These are phyloP conservation scores for Naganishia liquefaciens DNA, from an alignment of 1,284 basidiomycete genomes.

Conservation along the genomic window DNA sequence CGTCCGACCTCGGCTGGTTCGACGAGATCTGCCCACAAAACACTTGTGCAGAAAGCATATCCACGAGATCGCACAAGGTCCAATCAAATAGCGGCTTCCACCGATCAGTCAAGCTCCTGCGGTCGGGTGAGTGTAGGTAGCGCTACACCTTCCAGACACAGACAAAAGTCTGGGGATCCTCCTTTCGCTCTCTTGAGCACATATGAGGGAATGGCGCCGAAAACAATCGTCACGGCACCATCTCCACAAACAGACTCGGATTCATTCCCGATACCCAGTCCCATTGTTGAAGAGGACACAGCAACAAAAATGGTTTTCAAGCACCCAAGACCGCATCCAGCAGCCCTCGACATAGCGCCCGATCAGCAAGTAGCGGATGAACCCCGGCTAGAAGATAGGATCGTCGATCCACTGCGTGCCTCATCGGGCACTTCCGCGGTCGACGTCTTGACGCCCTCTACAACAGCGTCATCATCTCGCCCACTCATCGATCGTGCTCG, in stretches of 20 bases:
- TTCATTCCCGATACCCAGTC: constrained; percentile 6
- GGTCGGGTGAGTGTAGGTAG: neutral
- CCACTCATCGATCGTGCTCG: constrained; percentile 8
- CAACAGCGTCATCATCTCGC: constrained; percentile 22
- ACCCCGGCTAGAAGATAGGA: neutral
- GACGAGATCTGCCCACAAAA: neutral
- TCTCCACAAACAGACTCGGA: constrained; percentile 8
- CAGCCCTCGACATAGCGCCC: constrained; percentile 14
- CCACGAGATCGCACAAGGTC: constrained; percentile 21
- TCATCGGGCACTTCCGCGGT: neutral
- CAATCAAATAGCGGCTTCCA: neutral
- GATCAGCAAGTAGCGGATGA: neutral
- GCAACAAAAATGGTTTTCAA: constrained; percentile 1
- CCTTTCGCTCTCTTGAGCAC: constrained; percentile 7
- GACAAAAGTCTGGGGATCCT: neutral
- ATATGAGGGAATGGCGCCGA: constrained; percentile 24
- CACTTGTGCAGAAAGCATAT: constrained; percentile 13
- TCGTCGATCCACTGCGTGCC: neutral
- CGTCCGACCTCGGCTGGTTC: constrained; percentile 35
- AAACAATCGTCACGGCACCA: constrained; percentile 17
- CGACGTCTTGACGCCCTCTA: constrained; percentile 14
- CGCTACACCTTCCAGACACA: neutral
- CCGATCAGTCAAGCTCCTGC: neutral
- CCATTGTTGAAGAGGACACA: constrained; percentile 3
- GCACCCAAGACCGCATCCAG: constrained; percentile 16